Evolutionary conservation across 1,139 yeast genomes (phyloP), one percentile per base, ranked within the genome.

Genomic region (Protomyces pachydermus): DNA sequence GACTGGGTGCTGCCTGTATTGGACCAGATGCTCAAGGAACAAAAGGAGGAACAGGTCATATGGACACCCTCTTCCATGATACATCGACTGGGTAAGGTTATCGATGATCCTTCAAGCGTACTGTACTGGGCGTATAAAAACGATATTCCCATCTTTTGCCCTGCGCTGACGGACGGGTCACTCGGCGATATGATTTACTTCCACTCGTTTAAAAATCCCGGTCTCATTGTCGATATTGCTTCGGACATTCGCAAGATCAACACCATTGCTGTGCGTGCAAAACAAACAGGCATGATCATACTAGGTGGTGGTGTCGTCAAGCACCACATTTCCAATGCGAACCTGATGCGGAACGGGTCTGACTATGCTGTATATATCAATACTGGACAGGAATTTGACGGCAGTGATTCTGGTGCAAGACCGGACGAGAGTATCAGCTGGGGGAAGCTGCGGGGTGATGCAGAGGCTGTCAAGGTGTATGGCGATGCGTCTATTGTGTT

Each of bases 341-440:
- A 98, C 75, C 81, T 93, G 72, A 93, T 93, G 99, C 86, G 99
- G 80, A 95, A 93, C 72, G 99, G 99, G 71, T 98, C 99, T 25
- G 99, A 93, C 75, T 90, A 86, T 73, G 98, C 98, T 2, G 97
- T 93, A 20, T 93, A 84, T 76, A 91, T 93, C 75, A 95, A 95
- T 77, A 93, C 99, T 14, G 98, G 97, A 52, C 98, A 93, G 78
- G 99, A 93, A 75, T 95, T 91, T 73, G 99, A 93, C 73, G 98
- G 98, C 60, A 89, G 97, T 16, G 99, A 93, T 75, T 98, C 98
- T 18, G 99, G 99, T 69, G 99, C 99, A 5, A 84, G 98, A 74
- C 98, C 98, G 0, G 98, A 95, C 74, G 99, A 93, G 78, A 98
- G 98, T 34, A 87, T 93, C 63, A 88, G 96, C 56, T 93, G 99